A percentile compares a stretch with the other conserved stretches of the same genome.
These are phyloP conservation scores for Fusarium gaditjirri DNA, from an alignment of 2,329 filamentous ascomycete species.

Conservation along the genomic window DNA sequence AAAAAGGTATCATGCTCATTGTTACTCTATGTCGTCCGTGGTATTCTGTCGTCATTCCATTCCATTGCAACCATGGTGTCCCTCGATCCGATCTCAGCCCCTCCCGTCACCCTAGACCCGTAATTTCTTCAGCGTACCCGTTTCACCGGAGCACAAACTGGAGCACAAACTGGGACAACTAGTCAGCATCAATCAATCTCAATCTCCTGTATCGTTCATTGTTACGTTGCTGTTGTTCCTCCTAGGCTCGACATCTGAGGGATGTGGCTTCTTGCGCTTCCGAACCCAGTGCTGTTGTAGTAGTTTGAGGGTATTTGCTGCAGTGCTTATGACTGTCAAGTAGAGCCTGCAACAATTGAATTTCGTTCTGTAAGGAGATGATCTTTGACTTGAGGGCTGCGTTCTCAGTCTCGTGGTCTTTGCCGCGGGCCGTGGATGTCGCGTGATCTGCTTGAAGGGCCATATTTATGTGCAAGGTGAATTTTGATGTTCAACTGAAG, in stretches of 20 bases:
- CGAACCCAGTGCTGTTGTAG: not conserved
- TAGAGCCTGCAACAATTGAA: not conserved
- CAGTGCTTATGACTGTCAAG: slow-evolving; percentile 8
- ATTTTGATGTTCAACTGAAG: not conserved
- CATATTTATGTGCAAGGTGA: not conserved
- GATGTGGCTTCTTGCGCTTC: not conserved
- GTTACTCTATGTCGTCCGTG: too few species aligned
- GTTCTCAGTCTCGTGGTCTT: not conserved
- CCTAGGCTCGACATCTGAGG: not conserved
- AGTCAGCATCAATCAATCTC: not conserved
- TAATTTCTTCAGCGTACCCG: not conserved
- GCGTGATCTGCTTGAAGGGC: not conserved
- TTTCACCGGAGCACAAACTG: not conserved
- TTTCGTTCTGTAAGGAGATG: not conserved
- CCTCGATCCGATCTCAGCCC: not conserved
- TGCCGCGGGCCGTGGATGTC: rapidly evolving
- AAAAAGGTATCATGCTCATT: not conserved
- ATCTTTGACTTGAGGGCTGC: not conserved
- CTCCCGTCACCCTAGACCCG: not conserved
- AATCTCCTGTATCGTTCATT: slow-evolving; percentile 39
- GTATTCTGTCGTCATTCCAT: not conserved
- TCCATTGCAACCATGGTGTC: not conserved
- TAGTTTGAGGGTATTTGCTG: not conserved
- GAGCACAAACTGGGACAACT: not conserved
- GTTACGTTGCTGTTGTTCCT: rapidly evolving